Conservation (phyloP, 2,329 filamentous ascomycete species). For the Canariomyces notabilis region DNA sequence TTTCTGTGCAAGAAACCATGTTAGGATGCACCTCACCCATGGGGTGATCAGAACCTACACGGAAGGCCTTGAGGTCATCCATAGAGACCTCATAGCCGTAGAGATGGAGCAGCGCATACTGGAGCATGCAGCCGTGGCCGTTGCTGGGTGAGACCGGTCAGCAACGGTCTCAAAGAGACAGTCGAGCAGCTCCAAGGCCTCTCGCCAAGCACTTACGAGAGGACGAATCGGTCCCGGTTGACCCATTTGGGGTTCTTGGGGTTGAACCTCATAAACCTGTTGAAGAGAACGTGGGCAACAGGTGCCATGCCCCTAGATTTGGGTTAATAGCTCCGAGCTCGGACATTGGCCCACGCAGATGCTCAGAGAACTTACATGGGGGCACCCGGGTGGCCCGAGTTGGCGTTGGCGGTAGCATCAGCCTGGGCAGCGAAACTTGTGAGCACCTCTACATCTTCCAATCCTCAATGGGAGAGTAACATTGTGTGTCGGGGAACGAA, state of each 20-base stretch:
- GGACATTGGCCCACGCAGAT: slow-evolving; percentile 11
- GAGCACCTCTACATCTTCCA: slow-evolving; percentile 19
- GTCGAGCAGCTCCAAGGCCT: not conserved
- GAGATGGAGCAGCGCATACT: slow-evolving; percentile 95
- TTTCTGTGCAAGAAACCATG: slow-evolving; percentile 30
- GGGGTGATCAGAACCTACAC: slow-evolving; percentile 57
- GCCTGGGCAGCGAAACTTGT: slow-evolving; percentile 52
- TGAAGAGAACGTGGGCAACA: slow-evolving; percentile 92
- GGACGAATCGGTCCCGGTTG: slow-evolving; percentile 97
- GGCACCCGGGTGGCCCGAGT: slow-evolving; percentile 97
- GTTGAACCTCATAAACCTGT: slow-evolving; percentile 99
- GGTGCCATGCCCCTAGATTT: slow-evolving; percentile 72
- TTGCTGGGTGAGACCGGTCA: slow-evolving; percentile 54
- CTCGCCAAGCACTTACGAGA: slow-evolving; percentile 69
- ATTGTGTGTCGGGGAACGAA: not conserved
- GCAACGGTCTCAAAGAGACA: not conserved
- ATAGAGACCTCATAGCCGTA: slow-evolving; percentile 84
- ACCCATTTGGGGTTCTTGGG: slow-evolving; percentile 97
- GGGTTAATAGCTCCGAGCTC: slow-evolving; percentile 29
- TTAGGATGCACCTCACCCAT: not conserved
- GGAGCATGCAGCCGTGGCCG: slow-evolving; percentile 98
- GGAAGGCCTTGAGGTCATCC: slow-evolving; percentile 93
- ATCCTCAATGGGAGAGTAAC: not conserved
- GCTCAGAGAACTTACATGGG: slow-evolving; percentile 63
- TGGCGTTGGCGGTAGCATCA: slow-evolving; percentile 94